Conservation (phyloP, 495 filamentous ascomycete genomes). For the Hapsidospora chrysogenum region DNA sequence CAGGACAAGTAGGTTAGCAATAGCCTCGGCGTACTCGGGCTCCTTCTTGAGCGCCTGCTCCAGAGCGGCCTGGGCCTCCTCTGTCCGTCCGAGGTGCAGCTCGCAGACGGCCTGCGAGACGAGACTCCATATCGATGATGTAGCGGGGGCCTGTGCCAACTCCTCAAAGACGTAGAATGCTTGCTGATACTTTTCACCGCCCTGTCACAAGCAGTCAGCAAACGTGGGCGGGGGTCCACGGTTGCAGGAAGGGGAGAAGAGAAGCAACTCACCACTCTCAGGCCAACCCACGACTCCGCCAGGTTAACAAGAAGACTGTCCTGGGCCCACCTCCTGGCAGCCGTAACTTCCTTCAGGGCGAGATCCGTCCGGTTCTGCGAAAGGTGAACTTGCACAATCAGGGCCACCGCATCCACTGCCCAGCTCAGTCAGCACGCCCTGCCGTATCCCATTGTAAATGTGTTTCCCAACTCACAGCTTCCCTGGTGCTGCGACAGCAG, state of each 20-base stretch:
- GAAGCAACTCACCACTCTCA: slow-evolving; percentile 55
- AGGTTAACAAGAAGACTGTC: slow-evolving; percentile 88
- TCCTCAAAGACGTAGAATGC: slow-evolving; percentile 98
- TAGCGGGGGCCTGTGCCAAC: slow-evolving; percentile 69
- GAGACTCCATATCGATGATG: slow-evolving; percentile 48
- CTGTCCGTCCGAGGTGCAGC: slow-evolving; percentile 73
- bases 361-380: slow-evolving; percentile 81
- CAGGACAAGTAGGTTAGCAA: slow-evolving; percentile 71
- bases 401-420: slow-evolving; percentile 43
- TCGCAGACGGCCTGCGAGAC: slow-evolving; percentile 84
- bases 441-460: too few relatives aligned
- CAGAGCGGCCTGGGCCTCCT: slow-evolving; percentile 78
- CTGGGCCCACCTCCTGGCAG: slow-evolving; percentile 90
- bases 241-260: background rate
- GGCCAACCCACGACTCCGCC: slow-evolving; percentile 86
- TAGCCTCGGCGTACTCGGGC: slow-evolving; percentile 48
- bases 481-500: slow-evolving; percentile 71
- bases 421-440: background rate
- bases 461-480: slow-evolving; percentile 56
- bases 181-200: slow-evolving; percentile 90
- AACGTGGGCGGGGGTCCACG: background rate
- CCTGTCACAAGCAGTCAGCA: too few relatives aligned
- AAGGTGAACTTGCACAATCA: slow-evolving; percentile 81
- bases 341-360: slow-evolving; percentile 71
- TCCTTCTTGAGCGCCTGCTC: slow-evolving; percentile 64